phyloP scores from a whole-genome alignment of 2,329 filamentous ascomycete genomes.

The Colletotrichum truncatum region DNA sequence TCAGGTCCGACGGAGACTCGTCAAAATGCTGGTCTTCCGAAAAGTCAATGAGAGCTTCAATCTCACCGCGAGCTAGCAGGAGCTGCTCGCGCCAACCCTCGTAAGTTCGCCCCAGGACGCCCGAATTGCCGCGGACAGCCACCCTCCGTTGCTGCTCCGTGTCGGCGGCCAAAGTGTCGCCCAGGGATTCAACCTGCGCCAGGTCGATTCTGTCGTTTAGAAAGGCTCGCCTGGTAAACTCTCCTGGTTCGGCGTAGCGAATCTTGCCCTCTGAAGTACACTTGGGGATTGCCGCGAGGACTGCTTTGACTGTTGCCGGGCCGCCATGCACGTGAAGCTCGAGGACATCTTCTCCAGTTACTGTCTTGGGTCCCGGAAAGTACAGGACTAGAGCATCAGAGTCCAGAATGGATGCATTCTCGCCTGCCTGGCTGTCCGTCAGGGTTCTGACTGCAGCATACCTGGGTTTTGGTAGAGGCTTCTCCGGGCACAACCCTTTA shows the following conservation, averaged over 20 bases:
- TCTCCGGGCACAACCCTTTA: slow-evolving; percentile 57
- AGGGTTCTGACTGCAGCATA: slow-evolving; percentile 80
- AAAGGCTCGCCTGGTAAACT: slow-evolving; percentile 94
- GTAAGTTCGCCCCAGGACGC: slow-evolving; percentile 77
- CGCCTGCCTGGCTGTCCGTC: slow-evolving; percentile 57
- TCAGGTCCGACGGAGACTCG: slow-evolving; percentile 78
- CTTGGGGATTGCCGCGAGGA: slow-evolving; percentile 78
- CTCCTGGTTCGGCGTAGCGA: slow-evolving; percentile 92
- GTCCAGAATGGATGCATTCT: slow-evolving; percentile 70
- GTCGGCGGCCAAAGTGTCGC: slow-evolving; percentile 71
- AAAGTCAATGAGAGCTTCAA: slow-evolving; percentile 97
- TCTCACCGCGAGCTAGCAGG: slow-evolving; percentile 84
- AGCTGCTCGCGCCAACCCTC: slow-evolving; percentile 83
- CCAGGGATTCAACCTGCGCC: slow-evolving; percentile 78
- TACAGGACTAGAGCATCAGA: slow-evolving; percentile 82
- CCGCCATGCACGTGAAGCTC: slow-evolving; percentile 97
- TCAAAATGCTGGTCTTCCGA: slow-evolving; percentile 98
- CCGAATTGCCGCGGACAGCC: slow-evolving; percentile 81
- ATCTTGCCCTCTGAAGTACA: slow-evolving; percentile 55
- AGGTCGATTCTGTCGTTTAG: slow-evolving; percentile 86
- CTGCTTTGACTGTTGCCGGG: slow-evolving; percentile 85
- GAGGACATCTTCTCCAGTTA: slow-evolving; percentile 91
- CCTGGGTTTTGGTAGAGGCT: slow-evolving; percentile 54
- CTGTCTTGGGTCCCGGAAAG: slow-evolving; percentile 83
- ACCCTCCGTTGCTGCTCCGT: slow-evolving; percentile 94